These are phyloP conservation scores for Petunia hybrid DNA, from an alignment of 305 asterid species.

Conservation along the genomic window DNA sequence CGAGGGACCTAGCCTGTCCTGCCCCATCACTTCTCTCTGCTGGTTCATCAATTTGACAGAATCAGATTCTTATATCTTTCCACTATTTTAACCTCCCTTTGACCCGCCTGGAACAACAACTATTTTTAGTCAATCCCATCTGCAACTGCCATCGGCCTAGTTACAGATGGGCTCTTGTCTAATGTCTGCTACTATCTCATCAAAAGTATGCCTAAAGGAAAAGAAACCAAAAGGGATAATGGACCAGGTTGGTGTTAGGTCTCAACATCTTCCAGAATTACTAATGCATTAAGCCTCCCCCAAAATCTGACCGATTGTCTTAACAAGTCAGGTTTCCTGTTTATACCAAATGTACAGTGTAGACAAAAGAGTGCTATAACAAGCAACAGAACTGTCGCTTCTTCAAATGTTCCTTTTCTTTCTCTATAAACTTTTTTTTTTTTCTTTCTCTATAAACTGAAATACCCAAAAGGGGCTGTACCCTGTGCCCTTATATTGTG, in stretches of 20 bases:
- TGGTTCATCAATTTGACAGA: conserved; percentile 24
- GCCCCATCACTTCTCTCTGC: conserved; percentile 1
- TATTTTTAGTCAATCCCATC: conserved; percentile 18
- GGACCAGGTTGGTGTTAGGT: neutral
- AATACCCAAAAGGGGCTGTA: too few relatives aligned
- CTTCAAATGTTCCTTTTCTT: neutral
- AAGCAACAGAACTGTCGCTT: neutral
- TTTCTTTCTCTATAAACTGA: neutral
- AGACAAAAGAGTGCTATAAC: neutral
- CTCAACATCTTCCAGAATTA: neutral
- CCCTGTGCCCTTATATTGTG: too few relatives aligned
- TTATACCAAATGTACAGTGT: neutral
- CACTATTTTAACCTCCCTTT: neutral
- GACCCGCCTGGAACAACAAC: neutral
- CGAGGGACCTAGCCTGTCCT: conserved; percentile 10
- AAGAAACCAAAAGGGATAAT: neutral
- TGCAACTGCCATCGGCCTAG: neutral
- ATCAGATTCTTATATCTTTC: conserved; percentile 17
- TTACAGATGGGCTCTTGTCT: neutral
- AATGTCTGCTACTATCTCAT: neutral
- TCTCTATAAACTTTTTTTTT: too few relatives aligned
- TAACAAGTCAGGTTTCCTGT: neutral
- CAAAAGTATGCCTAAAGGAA: neutral
- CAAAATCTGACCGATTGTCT: neutral
- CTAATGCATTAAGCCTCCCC: neutral